Percentiles rank a stretch among this genome's conserved stretches.
These are phyloP conservation scores for Streptanthus diversifolius DNA, from an alignment of 345 rosid genomes.

Conservation along the genomic window DNA sequence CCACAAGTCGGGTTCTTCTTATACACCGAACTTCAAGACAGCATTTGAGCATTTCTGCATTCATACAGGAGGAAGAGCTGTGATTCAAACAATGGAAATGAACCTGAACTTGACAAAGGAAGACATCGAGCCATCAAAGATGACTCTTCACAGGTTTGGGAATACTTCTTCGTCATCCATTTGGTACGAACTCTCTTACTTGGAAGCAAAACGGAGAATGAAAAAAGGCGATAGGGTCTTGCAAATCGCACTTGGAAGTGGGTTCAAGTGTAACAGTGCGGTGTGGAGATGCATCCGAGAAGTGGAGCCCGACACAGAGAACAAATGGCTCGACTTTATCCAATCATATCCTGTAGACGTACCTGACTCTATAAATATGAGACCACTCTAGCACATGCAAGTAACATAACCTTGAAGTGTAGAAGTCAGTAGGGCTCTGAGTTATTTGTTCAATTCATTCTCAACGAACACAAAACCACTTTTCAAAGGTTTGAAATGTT, in stretches of 20 bases:
- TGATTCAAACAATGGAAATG: slow-evolving; percentile 49
- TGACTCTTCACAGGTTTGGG: slow-evolving; percentile 56
- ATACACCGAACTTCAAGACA: slow-evolving; percentile 54
- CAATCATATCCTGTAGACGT: slow-evolving; percentile 39
- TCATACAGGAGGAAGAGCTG: slow-evolving; percentile 62
- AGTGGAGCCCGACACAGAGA: slow-evolving; percentile 27
- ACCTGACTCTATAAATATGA: slow-evolving; percentile 25
- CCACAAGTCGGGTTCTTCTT: slow-evolving; percentile 23
- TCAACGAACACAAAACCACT: neutral
- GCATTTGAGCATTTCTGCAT: slow-evolving; percentile 63
- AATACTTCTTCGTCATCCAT: slow-evolving; percentile 64
- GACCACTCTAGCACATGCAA: slow-evolving; percentile 4
- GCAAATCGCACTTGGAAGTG: slow-evolving; percentile 68
- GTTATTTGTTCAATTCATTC: slow-evolving; percentile 14
- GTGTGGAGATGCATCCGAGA: slow-evolving; percentile 49
- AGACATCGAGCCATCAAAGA: slow-evolving; percentile 57
- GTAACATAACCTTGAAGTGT: slow-evolving; percentile 19
- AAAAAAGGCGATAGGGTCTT: slow-evolving; percentile 49
- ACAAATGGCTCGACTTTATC: slow-evolving; percentile 48
- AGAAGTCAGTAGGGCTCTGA: neutral
- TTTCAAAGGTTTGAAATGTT: slow-evolving; percentile 8
- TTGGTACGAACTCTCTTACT: slow-evolving; percentile 53
- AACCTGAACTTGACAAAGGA: slow-evolving; percentile 43
- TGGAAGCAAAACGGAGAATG: slow-evolving; percentile 47
- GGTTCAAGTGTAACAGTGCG: slow-evolving; percentile 59